These are phyloP conservation scores for Fraxinus baroniana DNA, from an alignment of 305 asterid species.

Conservation along the genomic window DNA sequence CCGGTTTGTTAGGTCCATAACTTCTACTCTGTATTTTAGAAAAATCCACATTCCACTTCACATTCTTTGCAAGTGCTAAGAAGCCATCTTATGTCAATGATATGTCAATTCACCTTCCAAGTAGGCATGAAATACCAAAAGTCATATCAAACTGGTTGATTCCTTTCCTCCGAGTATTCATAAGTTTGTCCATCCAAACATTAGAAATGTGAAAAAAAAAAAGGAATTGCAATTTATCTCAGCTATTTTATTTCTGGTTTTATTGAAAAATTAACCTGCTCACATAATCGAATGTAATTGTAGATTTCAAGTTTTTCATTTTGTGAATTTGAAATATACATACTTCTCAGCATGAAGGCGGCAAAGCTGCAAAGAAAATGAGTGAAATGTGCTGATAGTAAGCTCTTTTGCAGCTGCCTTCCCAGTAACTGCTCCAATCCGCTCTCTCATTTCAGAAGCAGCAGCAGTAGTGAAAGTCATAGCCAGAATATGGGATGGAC, in stretches of 20 bases:
- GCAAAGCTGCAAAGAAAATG: constrained; percentile 94
- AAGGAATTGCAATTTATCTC: not conserved
- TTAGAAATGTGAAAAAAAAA: not conserved
- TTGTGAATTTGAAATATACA: constrained; percentile 27
- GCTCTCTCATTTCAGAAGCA: constrained; percentile 96
- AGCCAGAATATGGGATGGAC: constrained; percentile 82
- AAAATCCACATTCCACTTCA: too few relatives aligned
- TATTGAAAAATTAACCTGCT: constrained; percentile 4
- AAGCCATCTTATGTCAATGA: constrained; percentile 1
- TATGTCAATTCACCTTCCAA: not conserved
- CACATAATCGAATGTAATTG: constrained; percentile 4
- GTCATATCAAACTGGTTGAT: constrained; percentile 5
- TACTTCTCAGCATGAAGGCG: constrained; percentile 95
- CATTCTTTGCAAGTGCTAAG: not conserved
- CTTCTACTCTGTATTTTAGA: too few relatives aligned
- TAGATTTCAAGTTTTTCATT: constrained; percentile 2
- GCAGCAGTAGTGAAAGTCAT: constrained; percentile 98
- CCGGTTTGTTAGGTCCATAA: not conserved
- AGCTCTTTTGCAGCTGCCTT: constrained; percentile 87
- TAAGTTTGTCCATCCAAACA: constrained; percentile 1
- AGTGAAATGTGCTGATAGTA: constrained; percentile 92
- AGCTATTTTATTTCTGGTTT: not conserved
- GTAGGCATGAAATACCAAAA: not conserved
- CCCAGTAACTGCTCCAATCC: constrained; percentile 87
- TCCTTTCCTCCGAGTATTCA: constrained; percentile 5